These are phyloP conservation scores for Chenopodium suecicum DNA, from an alignment of 148 eudicot species.

Conservation along the genomic window DNA sequence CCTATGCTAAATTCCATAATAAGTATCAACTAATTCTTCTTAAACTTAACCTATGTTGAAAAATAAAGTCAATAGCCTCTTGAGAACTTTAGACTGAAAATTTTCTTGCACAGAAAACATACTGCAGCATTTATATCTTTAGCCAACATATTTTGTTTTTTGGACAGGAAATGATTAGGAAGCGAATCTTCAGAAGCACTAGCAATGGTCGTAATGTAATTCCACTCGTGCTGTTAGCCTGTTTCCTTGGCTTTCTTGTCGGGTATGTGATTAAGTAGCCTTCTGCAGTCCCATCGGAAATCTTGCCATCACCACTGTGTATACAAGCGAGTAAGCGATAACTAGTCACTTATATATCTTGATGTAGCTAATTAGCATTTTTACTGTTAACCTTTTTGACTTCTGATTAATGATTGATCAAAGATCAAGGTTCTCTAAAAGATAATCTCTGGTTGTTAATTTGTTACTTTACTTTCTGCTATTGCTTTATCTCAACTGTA, in stretches of 20 bases:
- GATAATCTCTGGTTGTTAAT: not conserved
- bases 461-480: not conserved
- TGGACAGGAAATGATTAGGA: slow-evolving; percentile 27
- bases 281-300: not conserved
- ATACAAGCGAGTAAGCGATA: not conserved
- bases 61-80: too few species aligned
- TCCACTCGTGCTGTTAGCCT: slow-evolving; percentile 17
- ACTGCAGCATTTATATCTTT: too few species aligned
- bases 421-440: not conserved
- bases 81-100: too few species aligned
- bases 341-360: not conserved
- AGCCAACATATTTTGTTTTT: not conserved
- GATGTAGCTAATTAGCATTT: too few species aligned
- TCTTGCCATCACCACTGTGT: not conserved
- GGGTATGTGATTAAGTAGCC: slow-evolving; percentile 32
- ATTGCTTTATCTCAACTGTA: not conserved
- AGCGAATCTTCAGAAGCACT: slow-evolving; percentile 11
- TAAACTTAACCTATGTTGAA: too few species aligned
- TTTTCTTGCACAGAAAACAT: too few species aligned
- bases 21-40: too few species aligned
- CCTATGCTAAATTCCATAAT: not conserved
- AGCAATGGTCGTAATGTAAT: not conserved
- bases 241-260: slow-evolving; percentile 25
- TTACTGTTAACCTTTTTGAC: not conserved
- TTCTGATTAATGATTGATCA: not conserved